A percentile compares a stretch with the other conserved stretches of the same genome.
Evolutionary conservation across 1,139 yeast species (phyloP).

Genomic region (Geotrichum fermentans): DNA sequence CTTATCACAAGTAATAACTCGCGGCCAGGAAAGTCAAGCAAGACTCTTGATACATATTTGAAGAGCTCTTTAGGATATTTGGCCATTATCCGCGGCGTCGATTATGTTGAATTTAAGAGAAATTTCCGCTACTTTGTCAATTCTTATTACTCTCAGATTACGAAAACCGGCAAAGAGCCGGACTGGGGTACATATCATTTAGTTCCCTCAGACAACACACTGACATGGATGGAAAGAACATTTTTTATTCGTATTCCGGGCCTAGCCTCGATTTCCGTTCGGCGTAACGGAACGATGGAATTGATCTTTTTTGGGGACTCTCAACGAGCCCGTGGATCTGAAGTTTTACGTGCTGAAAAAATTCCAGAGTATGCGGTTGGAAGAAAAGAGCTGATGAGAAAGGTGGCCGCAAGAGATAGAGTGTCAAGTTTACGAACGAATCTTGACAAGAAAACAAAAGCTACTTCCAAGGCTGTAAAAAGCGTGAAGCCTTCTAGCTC

Average conservation of each 20-base stretch:
- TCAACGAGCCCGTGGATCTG: not conserved
- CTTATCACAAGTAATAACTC: conserved; percentile 34
- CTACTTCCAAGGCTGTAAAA: too few relatives aligned
- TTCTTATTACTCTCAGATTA: conserved; percentile 38
- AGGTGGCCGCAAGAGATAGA: not conserved
- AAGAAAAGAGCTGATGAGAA: not conserved
- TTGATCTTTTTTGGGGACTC: not conserved
- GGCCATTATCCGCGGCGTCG: conserved; percentile 58
- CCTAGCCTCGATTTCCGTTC: not conserved
- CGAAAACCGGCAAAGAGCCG: conserved; percentile 28
- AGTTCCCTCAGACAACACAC: not conserved
- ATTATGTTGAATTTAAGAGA: conserved; percentile 67
- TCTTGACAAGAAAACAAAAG: too few relatives aligned
- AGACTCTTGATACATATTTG: conserved; percentile 16
- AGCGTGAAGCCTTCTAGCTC: too few relatives aligned
- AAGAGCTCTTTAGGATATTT: conserved; percentile 33
- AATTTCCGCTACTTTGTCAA: conserved; percentile 64
- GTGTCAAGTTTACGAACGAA: not conserved
- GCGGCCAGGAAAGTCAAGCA: conserved; percentile 33
- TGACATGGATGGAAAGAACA: not conserved
- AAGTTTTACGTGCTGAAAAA: not conserved
- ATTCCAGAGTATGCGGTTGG: not conserved
- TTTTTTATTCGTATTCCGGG: not conserved
- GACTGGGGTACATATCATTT: conserved; percentile 32
- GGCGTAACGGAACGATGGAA: not conserved